These are phyloP conservation scores for Cylindrotheca fusiformis DNA, from an alignment of 108 stramenopile genomes.

Conservation along the genomic window DNA sequence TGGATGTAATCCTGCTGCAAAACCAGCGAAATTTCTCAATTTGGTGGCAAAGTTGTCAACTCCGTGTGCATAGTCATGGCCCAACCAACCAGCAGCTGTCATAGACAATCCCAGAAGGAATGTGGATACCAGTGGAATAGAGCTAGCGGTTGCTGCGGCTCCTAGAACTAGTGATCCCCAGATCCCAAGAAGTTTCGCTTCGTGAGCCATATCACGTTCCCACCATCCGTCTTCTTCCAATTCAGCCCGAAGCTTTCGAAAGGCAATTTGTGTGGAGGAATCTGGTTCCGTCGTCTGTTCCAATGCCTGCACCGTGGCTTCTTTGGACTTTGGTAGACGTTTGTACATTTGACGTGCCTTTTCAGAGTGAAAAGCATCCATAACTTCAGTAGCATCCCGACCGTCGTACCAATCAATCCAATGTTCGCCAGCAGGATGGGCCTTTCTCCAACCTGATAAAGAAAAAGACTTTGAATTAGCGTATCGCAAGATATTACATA, in stretches of 20 bases:
- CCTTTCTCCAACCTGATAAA: conserved; percentile 80
- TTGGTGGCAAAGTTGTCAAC: conserved; percentile 60
- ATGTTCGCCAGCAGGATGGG: conserved; percentile 87
- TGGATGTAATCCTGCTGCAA: conserved; percentile 74
- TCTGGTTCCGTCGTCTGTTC: conserved; percentile 51
- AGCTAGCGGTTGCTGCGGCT: conserved; percentile 50
- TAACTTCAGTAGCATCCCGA: conserved; percentile 93
- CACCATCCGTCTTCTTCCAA: conserved; percentile 88
- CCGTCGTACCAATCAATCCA: conserved; percentile 94
- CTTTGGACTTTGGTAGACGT: conserved; percentile 60
- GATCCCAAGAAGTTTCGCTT: conserved; percentile 65
- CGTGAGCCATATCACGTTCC: conserved; percentile 80
- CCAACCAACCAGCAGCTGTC: conserved; percentile 91
- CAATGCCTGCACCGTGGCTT: conserved; percentile 31
- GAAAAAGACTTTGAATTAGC: neutral
- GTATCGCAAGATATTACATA: neutral
- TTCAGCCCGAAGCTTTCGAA: conserved; percentile 72
- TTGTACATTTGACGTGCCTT: conserved; percentile 77
- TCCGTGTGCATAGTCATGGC: conserved; percentile 93
- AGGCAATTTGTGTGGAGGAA: conserved; percentile 64
- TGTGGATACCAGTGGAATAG: conserved; percentile 43
- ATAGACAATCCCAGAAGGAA: conserved; percentile 66
- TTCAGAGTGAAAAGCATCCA: conserved; percentile 89
- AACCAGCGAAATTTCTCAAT: conserved; percentile 67
- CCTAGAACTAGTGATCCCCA: conserved; percentile 60